Percentiles rank a stretch among this genome's conserved stretches.
These are phyloP conservation scores for Mycena metata DNA, from an alignment of 768 basidiomycete species.

Conservation along the genomic window DNA sequence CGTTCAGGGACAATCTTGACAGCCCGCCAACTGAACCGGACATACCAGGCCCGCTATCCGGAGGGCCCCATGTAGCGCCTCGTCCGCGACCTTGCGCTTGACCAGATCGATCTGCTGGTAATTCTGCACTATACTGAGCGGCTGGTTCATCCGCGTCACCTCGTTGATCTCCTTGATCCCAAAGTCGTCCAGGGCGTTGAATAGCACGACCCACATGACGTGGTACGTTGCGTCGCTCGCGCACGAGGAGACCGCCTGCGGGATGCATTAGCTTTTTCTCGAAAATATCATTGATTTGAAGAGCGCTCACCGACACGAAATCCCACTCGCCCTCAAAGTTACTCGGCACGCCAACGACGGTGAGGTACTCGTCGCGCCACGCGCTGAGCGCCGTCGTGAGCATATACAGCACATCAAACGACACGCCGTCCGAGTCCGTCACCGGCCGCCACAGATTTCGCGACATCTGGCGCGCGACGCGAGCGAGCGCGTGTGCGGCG, in stretches of 20 bases:
- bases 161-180: constrained; percentile 83
- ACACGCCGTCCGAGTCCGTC: constrained; percentile 83
- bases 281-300: background rate
- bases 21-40: constrained; percentile 23
- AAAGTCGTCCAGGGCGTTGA: constrained; percentile 87
- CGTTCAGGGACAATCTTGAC: background rate
- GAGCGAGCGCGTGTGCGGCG: constrained; percentile 86
- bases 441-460: constrained; percentile 84
- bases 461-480: constrained; percentile 86
- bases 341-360: constrained; percentile 86
- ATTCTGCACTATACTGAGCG: constrained; percentile 52
- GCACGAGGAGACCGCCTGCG: constrained; percentile 67
- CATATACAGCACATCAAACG: constrained; percentile 70
- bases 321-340: constrained; percentile 92
- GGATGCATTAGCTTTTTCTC: background rate
- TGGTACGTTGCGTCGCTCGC: constrained; percentile 93
- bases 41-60: constrained; percentile 90
- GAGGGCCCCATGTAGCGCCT: constrained; percentile 87
- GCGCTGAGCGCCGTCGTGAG: constrained; percentile 70
- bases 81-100: constrained; percentile 81
- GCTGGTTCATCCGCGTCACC: constrained; percentile 51
- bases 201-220: constrained; percentile 90
- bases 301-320: constrained; percentile 72
- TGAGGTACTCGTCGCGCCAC: constrained; percentile 85
- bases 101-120: constrained; percentile 69